Conservation (phyloP, 2,329 filamentous ascomycete genomes). For the Aspergillus oerlinghausenensis region DNA sequence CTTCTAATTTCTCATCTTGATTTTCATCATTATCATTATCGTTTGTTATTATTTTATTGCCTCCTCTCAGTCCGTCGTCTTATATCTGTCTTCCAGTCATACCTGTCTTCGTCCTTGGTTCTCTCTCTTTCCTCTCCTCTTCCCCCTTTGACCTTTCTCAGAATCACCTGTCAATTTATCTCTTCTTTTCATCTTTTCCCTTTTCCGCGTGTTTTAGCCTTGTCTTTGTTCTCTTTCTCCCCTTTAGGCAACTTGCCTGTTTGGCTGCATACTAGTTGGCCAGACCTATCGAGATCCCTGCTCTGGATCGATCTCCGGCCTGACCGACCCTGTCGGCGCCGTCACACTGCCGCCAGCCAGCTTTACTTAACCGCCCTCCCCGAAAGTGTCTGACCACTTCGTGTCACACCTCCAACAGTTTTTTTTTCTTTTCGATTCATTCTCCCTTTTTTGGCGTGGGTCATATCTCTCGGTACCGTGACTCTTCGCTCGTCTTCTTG, state of each 20-base stretch:
- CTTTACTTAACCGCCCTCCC: slow-evolving; percentile 22
- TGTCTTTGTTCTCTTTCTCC: slow-evolving; percentile 27
- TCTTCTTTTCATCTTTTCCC: slow-evolving; percentile 4
- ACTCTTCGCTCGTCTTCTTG: slow-evolving; percentile 1
- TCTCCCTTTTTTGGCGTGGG: slow-evolving; percentile 3
- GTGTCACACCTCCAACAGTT: slow-evolving; percentile 8
- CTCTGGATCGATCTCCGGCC: slow-evolving; percentile 17
- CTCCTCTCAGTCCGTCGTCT: not conserved
- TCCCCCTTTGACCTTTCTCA: slow-evolving; percentile 14
- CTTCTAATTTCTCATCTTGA: not conserved
- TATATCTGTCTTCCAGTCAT: slow-evolving; percentile 4
- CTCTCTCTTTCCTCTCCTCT: slow-evolving; percentile 5
- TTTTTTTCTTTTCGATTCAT: slow-evolving; percentile 11
- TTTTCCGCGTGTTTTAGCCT: not conserved
- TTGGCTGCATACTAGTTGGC: slow-evolving; percentile 16
- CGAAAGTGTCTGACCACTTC: slow-evolving; percentile 14
- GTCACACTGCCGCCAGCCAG: slow-evolving; percentile 23
- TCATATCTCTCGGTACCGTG: slow-evolving; percentile 5
- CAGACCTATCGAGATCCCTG: slow-evolving; percentile 13
- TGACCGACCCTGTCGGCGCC: slow-evolving; percentile 19
- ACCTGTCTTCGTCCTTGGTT: slow-evolving; percentile 7
- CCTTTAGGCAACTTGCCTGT: slow-evolving; percentile 21
- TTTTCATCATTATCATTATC: not conserved
- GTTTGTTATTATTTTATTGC: not conserved
- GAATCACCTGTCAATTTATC: slow-evolving; percentile 3